phyloP scores from a whole-genome alignment of 768 basidiomycete genomes.

The Zangia roseola region DNA sequence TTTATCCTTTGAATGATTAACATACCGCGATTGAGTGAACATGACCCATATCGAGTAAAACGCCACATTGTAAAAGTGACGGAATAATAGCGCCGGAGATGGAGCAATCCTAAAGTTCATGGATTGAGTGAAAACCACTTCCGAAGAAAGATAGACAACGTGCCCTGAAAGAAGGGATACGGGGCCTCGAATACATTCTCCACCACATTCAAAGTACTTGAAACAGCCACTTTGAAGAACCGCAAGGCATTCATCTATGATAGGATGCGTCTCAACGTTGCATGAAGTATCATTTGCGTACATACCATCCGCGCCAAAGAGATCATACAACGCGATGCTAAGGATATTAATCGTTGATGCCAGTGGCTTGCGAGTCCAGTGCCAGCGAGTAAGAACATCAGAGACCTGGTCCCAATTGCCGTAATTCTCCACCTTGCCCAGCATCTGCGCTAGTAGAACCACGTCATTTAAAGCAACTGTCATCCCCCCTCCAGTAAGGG shows the following conservation, averaged over 20 bases:
- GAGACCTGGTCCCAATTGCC: constrained; percentile 53
- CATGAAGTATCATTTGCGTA: constrained; percentile 9
- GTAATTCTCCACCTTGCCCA: constrained; percentile 44
- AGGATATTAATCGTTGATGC: constrained; percentile 89
- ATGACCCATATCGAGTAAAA: constrained; percentile 92
- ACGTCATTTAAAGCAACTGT: constrained; percentile 91
- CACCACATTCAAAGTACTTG: constrained; percentile 95
- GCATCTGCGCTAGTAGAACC: constrained; percentile 63
- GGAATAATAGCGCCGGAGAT: constrained; percentile 75
- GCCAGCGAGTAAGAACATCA: constrained; percentile 65
- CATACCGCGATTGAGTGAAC: constrained; percentile 60
- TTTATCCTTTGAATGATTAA: neutral
- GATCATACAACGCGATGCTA: constrained; percentile 88
- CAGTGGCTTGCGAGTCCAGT: constrained; percentile 83
- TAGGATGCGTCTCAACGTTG: constrained; percentile 1
- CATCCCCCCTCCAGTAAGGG: constrained; percentile 98
- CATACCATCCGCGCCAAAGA: constrained; percentile 92
- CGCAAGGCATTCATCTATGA: constrained; percentile 55
- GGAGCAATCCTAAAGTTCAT: constrained; percentile 59
- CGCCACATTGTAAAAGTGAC: constrained; percentile 95
- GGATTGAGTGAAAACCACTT: neutral
- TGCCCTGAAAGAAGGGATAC: constrained; percentile 89
- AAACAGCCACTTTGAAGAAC: constrained; percentile 85
- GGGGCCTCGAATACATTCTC: constrained; percentile 83
- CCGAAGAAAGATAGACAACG: constrained; percentile 22